Evolutionary conservation across 1,284 basidiomycete species (phyloP).

Genomic region (Hortiboletus rubellus): DNA sequence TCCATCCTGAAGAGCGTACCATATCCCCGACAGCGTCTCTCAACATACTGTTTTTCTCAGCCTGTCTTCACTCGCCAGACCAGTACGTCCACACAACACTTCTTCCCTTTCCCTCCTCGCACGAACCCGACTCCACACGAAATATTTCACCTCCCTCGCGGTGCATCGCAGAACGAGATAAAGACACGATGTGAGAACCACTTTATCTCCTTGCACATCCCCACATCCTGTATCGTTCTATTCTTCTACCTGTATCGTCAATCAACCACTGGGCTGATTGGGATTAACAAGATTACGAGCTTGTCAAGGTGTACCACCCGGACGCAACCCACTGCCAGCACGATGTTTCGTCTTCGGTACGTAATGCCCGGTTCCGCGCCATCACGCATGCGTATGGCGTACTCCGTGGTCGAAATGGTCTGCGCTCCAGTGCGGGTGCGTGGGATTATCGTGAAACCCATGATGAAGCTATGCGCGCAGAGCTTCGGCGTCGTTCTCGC

Average conservation of each 20-base stretch:
- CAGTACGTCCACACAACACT: constrained; percentile 7
- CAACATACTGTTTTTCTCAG: background rate
- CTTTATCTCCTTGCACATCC: background rate
- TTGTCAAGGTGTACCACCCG: constrained; percentile 54
- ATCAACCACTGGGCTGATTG: background rate
- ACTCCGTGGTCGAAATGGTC: constrained; percentile 25
- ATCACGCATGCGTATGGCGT: constrained; percentile 50
- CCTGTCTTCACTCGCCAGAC: background rate
- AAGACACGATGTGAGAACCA: constrained; percentile 49
- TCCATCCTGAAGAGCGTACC: background rate
- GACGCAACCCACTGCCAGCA: constrained; percentile 40
- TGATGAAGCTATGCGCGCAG: constrained; percentile 38
- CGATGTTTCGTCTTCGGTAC: constrained; percentile 35
- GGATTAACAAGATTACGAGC: constrained; percentile 48
- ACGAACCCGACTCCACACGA: constrained; percentile 48
- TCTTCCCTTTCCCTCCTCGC: constrained; percentile 44
- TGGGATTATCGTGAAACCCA: constrained; percentile 11
- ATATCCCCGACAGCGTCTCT: background rate
- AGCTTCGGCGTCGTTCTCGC: constrained; percentile 41
- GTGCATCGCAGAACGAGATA: constrained; percentile 46
- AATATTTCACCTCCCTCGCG: constrained; percentile 51
- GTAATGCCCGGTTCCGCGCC: constrained; percentile 49
- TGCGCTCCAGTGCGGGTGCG: background rate
- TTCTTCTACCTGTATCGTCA: background rate
- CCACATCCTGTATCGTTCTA: background rate